Evolutionary conservation across 2,329 filamentous ascomycete genomes (phyloP).

Genomic region (Penicillium expansum): DNA sequence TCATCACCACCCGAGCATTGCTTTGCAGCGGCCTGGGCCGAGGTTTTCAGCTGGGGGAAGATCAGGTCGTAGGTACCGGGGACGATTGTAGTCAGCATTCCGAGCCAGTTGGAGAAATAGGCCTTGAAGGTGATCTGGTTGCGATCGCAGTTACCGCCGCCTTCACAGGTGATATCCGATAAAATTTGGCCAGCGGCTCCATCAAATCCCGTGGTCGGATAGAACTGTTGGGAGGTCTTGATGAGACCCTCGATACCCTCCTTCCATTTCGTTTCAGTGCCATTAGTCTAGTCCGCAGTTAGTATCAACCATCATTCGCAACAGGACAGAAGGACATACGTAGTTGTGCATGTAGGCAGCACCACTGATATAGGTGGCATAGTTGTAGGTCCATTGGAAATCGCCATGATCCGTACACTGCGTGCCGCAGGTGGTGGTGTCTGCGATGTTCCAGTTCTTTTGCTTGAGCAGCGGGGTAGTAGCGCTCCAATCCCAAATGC

Average conservation of each 20-base stretch:
- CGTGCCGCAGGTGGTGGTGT: slow-evolving; percentile 49
- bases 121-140: slow-evolving; percentile 75
- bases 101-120: slow-evolving; percentile 66
- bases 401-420: slow-evolving; percentile 54
- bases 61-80: slow-evolving; percentile 58
- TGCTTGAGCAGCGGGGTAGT: slow-evolving; percentile 52
- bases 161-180: slow-evolving; percentile 67
- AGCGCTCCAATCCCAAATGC: slow-evolving; percentile 59
- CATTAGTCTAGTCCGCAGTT: slow-evolving; percentile 36
- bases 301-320: not conserved
- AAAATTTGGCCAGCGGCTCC: slow-evolving; percentile 53
- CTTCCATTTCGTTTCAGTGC: slow-evolving; percentile 53
- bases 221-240: slow-evolving; percentile 52
- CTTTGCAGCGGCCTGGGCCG: slow-evolving; percentile 59
- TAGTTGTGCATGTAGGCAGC: slow-evolving; percentile 57
- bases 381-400: slow-evolving; percentile 59
- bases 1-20: slow-evolving; percentile 61
- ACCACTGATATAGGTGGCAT: slow-evolving; percentile 56
- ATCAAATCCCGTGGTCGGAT: slow-evolving; percentile 41
- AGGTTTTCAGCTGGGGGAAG: slow-evolving; percentile 57
- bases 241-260: slow-evolving; percentile 57
- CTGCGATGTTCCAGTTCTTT: slow-evolving; percentile 55
- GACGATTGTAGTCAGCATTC: slow-evolving; percentile 59
- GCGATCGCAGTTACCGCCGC: slow-evolving; percentile 59
- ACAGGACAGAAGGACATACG: slow-evolving; percentile 29